Percentiles rank a stretch among this genome's conserved stretches.
phyloP scores from a whole-genome alignment of 176 grass and related monocot species.

The Zea luxurians region DNA sequence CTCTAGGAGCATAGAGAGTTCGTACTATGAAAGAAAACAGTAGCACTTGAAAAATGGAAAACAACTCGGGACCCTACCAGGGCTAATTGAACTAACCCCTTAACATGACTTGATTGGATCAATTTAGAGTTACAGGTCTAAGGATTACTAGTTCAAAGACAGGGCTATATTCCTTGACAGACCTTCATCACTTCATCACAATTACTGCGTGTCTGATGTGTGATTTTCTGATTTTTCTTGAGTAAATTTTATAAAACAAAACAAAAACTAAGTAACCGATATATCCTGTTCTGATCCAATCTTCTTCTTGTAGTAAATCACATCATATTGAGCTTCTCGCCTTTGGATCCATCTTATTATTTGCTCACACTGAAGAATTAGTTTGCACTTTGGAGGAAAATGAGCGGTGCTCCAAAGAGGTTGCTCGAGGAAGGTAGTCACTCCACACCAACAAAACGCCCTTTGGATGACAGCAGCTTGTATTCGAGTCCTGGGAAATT shows the following conservation, averaged over 20 bases:
- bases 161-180: neutral
- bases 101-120: neutral
- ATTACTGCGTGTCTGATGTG: neutral
- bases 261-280: conserved; percentile 6
- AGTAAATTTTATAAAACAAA: neutral
- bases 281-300: conserved; percentile 23
- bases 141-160: neutral
- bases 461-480: conserved; percentile 57
- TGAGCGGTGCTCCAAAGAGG: conserved; percentile 82
- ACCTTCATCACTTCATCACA: neutral
- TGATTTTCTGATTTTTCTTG: conserved; percentile 12
- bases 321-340: neutral
- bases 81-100: neutral
- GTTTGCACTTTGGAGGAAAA: conserved; percentile 33
- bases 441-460: conserved; percentile 64
- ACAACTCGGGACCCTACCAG: neutral
- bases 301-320: conserved; percentile 29
- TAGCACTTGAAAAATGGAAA: neutral
- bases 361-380: conserved; percentile 5
- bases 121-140: conserved; percentile 2
- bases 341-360: conserved; percentile 13
- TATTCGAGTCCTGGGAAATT: conserved; percentile 55
- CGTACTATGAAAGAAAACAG: neutral
- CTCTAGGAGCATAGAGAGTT: neutral
- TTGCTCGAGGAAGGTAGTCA: conserved; percentile 67